These are phyloP conservation scores for Microbotryum violaceum DNA, from an alignment of 1,284 basidiomycete species.

Conservation along the genomic window DNA sequence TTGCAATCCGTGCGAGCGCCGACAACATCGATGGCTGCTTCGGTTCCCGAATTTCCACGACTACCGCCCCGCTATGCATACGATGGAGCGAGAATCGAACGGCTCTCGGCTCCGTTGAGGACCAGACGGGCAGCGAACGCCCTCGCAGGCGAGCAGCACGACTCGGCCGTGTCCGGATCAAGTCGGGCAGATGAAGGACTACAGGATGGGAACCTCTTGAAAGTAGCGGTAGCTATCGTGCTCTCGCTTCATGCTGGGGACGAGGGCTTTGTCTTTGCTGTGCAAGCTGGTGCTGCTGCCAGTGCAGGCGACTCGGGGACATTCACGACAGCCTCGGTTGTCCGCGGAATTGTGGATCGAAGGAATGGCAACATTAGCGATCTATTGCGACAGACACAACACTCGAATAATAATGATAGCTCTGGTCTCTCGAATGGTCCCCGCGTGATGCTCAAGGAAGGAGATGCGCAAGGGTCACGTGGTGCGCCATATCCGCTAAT, in stretches of 20 bases:
- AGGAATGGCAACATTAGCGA: neutral
- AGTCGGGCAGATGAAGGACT: too few species aligned
- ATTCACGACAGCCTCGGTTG: conserved; percentile 7
- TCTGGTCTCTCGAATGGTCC: neutral
- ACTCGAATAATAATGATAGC: neutral
- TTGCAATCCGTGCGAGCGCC: too few species aligned
- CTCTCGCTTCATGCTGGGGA: conserved; percentile 22
- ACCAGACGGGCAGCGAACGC: neutral
- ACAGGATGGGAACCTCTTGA: neutral
- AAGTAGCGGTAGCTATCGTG: conserved; percentile 7
- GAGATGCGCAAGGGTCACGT: neutral
- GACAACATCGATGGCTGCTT: too few species aligned
- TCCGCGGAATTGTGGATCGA: neutral
- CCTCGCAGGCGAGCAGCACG: neutral
- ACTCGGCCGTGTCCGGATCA: too few species aligned
- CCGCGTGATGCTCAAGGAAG: neutral
- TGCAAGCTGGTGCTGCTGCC: neutral
- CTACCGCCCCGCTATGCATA: conserved; percentile 17
- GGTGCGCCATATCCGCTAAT: neutral
- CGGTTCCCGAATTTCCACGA: conserved; percentile 18
- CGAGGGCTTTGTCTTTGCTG: conserved; percentile 9
- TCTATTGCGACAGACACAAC: neutral
- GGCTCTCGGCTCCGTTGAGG: neutral
- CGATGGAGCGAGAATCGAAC: neutral
- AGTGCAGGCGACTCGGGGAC: neutral